Conservation (phyloP, 2,329 filamentous ascomycete species). For the Lasiodiplodia sp. region DNA sequence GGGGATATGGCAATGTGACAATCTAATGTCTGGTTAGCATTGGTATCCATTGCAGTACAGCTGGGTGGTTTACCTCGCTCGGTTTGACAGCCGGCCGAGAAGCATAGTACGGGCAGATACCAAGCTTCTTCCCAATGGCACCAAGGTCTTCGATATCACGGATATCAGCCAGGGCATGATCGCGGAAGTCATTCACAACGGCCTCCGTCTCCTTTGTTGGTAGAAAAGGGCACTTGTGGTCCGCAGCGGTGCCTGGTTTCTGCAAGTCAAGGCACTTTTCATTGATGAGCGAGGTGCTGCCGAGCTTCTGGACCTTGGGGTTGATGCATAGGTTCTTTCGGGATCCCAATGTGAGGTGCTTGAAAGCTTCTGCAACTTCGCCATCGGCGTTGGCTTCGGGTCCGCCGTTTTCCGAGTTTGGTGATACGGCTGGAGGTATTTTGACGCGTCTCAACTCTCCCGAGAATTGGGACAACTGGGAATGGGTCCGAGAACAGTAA, state of each 20-base stretch:
- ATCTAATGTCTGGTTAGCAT: conserved; percentile 58
- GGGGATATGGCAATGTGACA: conserved; percentile 88
- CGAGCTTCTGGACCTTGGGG: conserved; percentile 74
- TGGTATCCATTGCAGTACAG: too few relatives aligned
- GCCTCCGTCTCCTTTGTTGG: conserved; percentile 78
- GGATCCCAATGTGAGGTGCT: conserved; percentile 83
- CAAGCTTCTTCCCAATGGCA: conserved; percentile 76
- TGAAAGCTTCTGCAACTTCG: conserved; percentile 67
- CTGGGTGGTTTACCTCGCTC: conserved; percentile 65
- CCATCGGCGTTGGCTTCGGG: conserved; percentile 32
- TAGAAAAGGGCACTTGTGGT: conserved; percentile 77
- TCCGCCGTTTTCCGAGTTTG: conserved; percentile 48
- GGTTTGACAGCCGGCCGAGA: conserved; percentile 81
- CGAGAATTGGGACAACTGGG: conserved; percentile 87
- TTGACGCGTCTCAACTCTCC: conserved; percentile 79
- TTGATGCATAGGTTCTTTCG: conserved; percentile 93
- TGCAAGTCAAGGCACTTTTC: conserved; percentile 92
- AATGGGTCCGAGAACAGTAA: conserved; percentile 92
- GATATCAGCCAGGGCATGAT: conserved; percentile 81
- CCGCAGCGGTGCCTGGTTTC: conserved; percentile 67
- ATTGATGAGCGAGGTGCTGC: conserved; percentile 81
- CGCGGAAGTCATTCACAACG: conserved; percentile 80
- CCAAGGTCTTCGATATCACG: conserved; percentile 94
- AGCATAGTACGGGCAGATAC: conserved; percentile 96
- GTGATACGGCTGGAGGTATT: conserved; percentile 72